Conservation (phyloP, 2,329 filamentous ascomycete species). For the Corynespora cassiicola region DNA sequence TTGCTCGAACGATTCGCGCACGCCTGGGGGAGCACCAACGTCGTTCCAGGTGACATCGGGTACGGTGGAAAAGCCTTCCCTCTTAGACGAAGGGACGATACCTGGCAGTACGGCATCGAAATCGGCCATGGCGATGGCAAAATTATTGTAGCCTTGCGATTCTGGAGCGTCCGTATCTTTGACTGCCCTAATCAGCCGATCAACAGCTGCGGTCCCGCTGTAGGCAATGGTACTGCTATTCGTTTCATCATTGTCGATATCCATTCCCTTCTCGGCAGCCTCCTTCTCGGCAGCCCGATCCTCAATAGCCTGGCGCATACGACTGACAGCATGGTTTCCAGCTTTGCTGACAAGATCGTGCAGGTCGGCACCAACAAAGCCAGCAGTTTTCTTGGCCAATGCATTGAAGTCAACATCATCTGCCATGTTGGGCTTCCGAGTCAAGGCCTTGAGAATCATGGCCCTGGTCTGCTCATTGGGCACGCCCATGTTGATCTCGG, state of each 20-base stretch:
- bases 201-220: constrained; percentile 35
- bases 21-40: constrained; percentile 81
- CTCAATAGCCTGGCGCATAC: constrained; percentile 62
- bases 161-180: constrained; percentile 55
- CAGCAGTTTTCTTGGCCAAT: constrained; percentile 84
- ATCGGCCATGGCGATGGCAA: constrained; percentile 68
- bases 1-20: constrained; percentile 80
- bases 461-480: constrained; percentile 80
- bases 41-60: constrained; percentile 93
- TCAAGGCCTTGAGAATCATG: constrained; percentile 78
- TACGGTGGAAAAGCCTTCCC: constrained; percentile 93
- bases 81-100: constrained; percentile 81
- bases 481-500: constrained; percentile 85
- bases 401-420: constrained; percentile 75
- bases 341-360: constrained; percentile 73
- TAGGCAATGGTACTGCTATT: constrained; percentile 13
- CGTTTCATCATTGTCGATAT: constrained; percentile 52
- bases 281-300: constrained; percentile 42
- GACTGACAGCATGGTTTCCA: constrained; percentile 68
- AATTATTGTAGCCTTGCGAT: constrained; percentile 61
- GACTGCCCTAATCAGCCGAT: constrained; percentile 59
- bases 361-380: constrained; percentile 91
- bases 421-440: constrained; percentile 68
- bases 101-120: constrained; percentile 77
- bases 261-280: constrained; percentile 56